phyloP scores from a whole-genome alignment of 192 early-diverging fungal species.

The Blastocladiella britannica region DNA sequence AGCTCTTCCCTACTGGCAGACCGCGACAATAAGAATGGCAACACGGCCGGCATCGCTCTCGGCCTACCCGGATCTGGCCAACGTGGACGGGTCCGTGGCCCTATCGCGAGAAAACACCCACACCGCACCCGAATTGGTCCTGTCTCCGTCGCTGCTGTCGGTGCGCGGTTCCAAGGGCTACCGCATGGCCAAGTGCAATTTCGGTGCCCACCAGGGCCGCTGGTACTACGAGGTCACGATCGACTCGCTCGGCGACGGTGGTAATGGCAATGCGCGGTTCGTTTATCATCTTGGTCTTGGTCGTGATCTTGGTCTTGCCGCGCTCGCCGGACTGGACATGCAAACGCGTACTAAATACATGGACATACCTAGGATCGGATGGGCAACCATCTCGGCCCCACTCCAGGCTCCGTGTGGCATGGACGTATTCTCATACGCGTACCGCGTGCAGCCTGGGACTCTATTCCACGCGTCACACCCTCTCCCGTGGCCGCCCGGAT shows the following conservation, averaged over 20 bases:
- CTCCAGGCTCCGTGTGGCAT: slow-evolving; percentile 54
- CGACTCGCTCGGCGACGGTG: slow-evolving; percentile 22
- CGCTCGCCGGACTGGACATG: neutral
- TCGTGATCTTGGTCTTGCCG: no score
- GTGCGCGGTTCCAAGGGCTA: slow-evolving; percentile 18
- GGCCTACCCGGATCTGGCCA: neutral
- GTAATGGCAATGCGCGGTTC: no score
- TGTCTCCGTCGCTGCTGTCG: neutral
- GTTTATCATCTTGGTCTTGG: no score
- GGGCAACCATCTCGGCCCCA: slow-evolving; percentile 56
- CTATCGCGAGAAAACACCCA: neutral
- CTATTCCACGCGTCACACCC: slow-evolving; percentile 43
- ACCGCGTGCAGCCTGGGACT: slow-evolving; percentile 40
- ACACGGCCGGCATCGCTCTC: no score
- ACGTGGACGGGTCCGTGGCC: neutral
- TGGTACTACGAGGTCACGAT: slow-evolving; percentile 57
- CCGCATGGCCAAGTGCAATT: slow-evolving; percentile 50
- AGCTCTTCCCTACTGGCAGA: no score
- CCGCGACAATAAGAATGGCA: no score
- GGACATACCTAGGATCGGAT: slow-evolving; percentile 36
- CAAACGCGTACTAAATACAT: neutral
- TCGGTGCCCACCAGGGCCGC: slow-evolving; percentile 46
- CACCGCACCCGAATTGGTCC: neutral
- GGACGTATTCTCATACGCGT: slow-evolving; percentile 49
- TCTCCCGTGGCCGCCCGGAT: no score